Conservation (phyloP, 495 filamentous ascomycete genomes). For the Neurospora sp. region DNA sequence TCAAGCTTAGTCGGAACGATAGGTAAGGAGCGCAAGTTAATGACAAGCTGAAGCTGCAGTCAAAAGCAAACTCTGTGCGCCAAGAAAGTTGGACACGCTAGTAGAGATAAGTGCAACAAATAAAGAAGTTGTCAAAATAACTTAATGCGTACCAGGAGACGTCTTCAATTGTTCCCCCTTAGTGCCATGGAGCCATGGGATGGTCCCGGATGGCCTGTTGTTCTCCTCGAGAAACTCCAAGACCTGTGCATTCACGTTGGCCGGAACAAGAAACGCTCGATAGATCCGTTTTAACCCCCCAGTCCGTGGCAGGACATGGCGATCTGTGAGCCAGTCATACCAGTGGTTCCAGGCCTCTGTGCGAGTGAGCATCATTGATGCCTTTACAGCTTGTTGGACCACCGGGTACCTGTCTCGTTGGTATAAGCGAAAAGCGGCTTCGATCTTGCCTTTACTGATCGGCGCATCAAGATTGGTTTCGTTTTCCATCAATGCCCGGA, state of each 20-base stretch:
- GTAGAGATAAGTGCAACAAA: not conserved
- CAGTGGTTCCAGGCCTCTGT: not conserved
- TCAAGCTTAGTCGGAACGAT: not conserved
- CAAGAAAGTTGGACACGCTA: not conserved
- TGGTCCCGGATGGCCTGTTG: not conserved
- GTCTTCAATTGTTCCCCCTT: too few species aligned
- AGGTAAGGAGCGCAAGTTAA: not conserved
- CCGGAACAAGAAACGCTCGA: not conserved
- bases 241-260: not conserved
- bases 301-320: not conserved
- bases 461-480: not conserved
- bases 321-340: not conserved
- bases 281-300: not conserved
- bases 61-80: not conserved
- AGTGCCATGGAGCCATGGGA: not conserved
- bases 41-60: not conserved
- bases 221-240: conserved; percentile 5
- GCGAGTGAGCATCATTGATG: not conserved
- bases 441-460: not conserved
- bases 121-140: not conserved
- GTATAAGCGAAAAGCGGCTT: not conserved
- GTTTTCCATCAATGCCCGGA: not conserved
- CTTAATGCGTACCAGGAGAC: not conserved
- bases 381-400: not conserved
- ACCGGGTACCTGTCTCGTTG: not conserved